Evolutionary conservation across 345 rosid genomes (phyloP).

Genomic region (Citrus maxima): DNA sequence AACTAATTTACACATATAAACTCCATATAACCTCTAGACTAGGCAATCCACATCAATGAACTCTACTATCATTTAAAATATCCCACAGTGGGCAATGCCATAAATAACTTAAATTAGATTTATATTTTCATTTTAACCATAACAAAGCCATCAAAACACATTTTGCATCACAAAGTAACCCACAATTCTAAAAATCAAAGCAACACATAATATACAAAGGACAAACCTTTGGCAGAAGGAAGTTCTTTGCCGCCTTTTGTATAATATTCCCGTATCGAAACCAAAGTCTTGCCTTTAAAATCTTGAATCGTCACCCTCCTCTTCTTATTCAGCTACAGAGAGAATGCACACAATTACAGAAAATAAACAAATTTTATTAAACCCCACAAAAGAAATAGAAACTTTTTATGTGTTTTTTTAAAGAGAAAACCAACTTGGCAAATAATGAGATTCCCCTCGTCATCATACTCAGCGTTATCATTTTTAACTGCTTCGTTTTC

Average conservation of each 20-base stretch:
- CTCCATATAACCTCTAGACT: not conserved
- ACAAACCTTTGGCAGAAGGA: slow-evolving; percentile 74
- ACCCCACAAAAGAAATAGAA: not conserved
- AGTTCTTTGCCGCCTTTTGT: slow-evolving; percentile 82
- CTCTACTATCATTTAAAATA: not conserved
- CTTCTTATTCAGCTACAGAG: slow-evolving; percentile 57
- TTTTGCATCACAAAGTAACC: not conserved
- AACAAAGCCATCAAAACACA: not conserved
- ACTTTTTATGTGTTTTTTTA: not conserved
- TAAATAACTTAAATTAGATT: not conserved
- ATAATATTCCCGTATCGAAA: slow-evolving; percentile 84
- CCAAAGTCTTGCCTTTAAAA: slow-evolving; percentile 68
- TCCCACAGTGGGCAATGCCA: not conserved
- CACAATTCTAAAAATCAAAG: not conserved
- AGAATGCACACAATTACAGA: not conserved
- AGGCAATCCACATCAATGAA: not conserved
- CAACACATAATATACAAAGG: not conserved
- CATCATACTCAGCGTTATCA: slow-evolving; percentile 50
- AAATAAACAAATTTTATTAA: not conserved
- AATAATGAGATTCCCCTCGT: slow-evolving; percentile 77
- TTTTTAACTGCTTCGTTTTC: slow-evolving; percentile 20
- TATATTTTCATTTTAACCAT: not conserved
- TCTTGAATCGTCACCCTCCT: slow-evolving; percentile 87
- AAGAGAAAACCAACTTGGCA: slow-evolving; percentile 46
- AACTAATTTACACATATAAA: not conserved